These are phyloP conservation scores for Xylaria bambusicola DNA, from an alignment of 495 filamentous ascomycete genomes.

Conservation along the genomic window DNA sequence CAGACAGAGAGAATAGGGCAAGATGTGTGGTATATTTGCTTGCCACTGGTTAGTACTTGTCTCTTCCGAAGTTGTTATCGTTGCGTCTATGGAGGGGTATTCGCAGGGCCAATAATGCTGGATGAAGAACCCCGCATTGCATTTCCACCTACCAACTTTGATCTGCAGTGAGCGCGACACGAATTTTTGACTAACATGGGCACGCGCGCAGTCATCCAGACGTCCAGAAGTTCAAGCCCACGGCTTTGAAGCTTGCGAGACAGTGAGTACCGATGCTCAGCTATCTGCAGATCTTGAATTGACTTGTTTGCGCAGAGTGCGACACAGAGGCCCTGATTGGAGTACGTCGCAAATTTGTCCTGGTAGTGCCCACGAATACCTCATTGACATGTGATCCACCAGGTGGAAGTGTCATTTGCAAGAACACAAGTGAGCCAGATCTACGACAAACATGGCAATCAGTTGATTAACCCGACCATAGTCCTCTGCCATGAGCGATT, in stretches of 20 bases:
- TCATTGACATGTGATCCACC: background rate
- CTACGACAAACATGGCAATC: background rate
- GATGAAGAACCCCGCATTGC: background rate
- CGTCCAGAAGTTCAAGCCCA: constrained; percentile 95
- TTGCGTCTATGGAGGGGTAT: background rate
- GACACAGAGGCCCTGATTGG: constrained; percentile 98
- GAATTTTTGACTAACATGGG: constrained; percentile 24
- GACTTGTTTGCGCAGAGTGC: constrained; percentile 62
- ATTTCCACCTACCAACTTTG: constrained; percentile 4
- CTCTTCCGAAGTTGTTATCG: background rate
- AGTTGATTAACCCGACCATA: constrained; percentile 46
- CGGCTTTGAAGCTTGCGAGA: constrained; percentile 93
- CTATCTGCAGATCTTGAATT: constrained; percentile 34
- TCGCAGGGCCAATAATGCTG: background rate
- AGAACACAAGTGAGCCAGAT: constrained; percentile 75
- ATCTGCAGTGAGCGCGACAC: constrained; percentile 12
- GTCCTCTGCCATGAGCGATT: constrained; percentile 96
- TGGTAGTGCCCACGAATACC: background rate
- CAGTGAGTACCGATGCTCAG: constrained; percentile 61
- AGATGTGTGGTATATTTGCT: constrained; percentile 86
- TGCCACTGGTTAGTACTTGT: constrained; percentile 75
- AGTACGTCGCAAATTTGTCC: constrained; percentile 61
- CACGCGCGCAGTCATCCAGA: constrained; percentile 75
- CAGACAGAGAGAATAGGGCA: constrained; percentile 20
- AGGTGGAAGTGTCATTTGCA: constrained; percentile 87